phyloP scores from a whole-genome alignment of 2,329 filamentous ascomycete species.

The Diplodia intermedia region DNA sequence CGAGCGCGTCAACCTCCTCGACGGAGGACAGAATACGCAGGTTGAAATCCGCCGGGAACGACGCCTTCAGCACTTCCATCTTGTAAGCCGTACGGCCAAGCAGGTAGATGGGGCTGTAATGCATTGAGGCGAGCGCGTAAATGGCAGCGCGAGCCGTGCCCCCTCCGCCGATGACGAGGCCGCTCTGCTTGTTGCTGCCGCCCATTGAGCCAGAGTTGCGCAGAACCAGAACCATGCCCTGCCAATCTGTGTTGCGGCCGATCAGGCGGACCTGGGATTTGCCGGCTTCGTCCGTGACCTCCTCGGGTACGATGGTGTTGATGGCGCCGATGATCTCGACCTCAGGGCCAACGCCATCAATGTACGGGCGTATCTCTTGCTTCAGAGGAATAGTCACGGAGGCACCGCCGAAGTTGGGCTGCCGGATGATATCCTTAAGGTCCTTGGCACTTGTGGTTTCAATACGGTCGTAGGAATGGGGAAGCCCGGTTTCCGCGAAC shows the following conservation, averaged over 20 bases:
- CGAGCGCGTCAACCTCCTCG: slow-evolving; percentile 58
- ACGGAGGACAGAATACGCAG: slow-evolving; percentile 67
- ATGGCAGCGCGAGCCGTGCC: slow-evolving; percentile 92
- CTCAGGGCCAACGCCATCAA: slow-evolving; percentile 81
- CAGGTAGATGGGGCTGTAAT: slow-evolving; percentile 85
- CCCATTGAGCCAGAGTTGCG: slow-evolving; percentile 65
- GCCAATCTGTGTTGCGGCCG: slow-evolving; percentile 96
- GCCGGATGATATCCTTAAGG: slow-evolving; percentile 69
- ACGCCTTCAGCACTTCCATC: slow-evolving; percentile 69
- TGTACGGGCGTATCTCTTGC: slow-evolving; percentile 78
- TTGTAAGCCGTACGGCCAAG: slow-evolving; percentile 78
- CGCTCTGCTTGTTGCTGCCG: slow-evolving; percentile 50
- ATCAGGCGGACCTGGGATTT: slow-evolving; percentile 62
- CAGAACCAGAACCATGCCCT: slow-evolving; percentile 85
- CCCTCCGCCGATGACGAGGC: slow-evolving; percentile 86
- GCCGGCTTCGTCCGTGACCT: slow-evolving; percentile 47
- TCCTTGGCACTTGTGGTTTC: slow-evolving; percentile 72
- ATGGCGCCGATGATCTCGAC: slow-evolving; percentile 87
- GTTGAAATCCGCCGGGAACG: slow-evolving; percentile 77
- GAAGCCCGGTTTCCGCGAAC: slow-evolving; percentile 77
- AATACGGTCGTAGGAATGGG: slow-evolving; percentile 77
- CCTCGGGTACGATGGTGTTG: slow-evolving; percentile 82
- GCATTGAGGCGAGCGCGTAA: slow-evolving; percentile 83
- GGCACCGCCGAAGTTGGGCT: slow-evolving; percentile 83
- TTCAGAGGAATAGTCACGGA: slow-evolving; percentile 97